Evolutionary conservation across 2,329 filamentous ascomycete genomes (phyloP), one percentile per base, ranked within the genome.

Genomic region (Aciculosporium take): DNA sequence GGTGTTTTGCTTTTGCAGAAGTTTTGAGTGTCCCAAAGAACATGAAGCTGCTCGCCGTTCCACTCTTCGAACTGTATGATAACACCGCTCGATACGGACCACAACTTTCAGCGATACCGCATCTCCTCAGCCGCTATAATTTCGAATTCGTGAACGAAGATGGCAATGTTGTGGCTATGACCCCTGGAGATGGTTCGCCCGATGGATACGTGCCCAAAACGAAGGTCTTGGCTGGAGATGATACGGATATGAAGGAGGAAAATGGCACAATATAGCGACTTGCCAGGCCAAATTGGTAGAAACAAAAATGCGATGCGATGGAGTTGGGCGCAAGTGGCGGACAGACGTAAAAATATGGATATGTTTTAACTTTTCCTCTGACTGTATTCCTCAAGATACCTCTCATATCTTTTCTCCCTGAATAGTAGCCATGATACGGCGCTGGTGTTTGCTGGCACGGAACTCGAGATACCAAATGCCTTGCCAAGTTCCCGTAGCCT

Each of bases 1-100:
- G 27, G 18, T 34, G 39, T 41, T 33, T 46, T 40, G 37, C 39
- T 27, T 25, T 23, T 24, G 42, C 59, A 94, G 87, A 95, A 67
- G 84, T 96, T 12, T 73, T 98, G 33, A 93, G 84, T 55, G 91
- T 98, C 7, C 91, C 91, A 0, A 98, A 98, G 68, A 98, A 98
- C 65, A 96, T 98, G 91, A 98, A 98, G 61, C 78, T 98, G 20
- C 80, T 98, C 31, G 91, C 91, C 1, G 91, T 98, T 1, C 91
- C 91, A 0, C 72, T 98, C 1, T 96, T 96, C 63, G 91, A 98
- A 65, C 77, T 98, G 30, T 98, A 98, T 68, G 91, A 98, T 56
- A 98, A 98, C 63, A 94, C 86, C 1, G 83, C 81, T 10, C 74
- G 91, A 45, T 98, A 98, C 58, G 91, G 91, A 0, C 91, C 91